Evolutionary conservation across 2,329 filamentous ascomycete species (phyloP).

Genomic region (Pseudogymnoascus verrucosus): DNA sequence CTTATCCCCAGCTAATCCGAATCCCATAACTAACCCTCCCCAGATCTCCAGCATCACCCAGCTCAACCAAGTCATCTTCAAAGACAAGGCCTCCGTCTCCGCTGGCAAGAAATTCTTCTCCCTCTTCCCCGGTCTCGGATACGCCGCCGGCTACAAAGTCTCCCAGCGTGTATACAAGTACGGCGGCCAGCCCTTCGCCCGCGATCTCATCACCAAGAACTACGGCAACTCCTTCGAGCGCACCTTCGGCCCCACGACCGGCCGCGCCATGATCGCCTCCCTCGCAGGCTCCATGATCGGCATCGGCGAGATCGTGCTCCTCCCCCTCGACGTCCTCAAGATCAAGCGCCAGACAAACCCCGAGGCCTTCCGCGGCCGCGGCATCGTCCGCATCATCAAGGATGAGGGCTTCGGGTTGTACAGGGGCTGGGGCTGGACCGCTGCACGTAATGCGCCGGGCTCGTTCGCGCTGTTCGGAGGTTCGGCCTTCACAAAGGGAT

Average conservation of each 20-base stretch:
- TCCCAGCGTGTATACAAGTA: constrained; percentile 98
- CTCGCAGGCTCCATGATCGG: constrained; percentile 92
- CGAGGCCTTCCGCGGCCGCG: constrained; percentile 91
- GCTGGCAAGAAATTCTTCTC: constrained; percentile 77
- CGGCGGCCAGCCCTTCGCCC: constrained; percentile 88
- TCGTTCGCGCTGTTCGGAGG: constrained; percentile 98
- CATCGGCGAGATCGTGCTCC: constrained; percentile 91
- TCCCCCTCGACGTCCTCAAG: constrained; percentile 94
- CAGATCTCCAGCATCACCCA: constrained; percentile 52
- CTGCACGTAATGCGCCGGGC: constrained; percentile 90
- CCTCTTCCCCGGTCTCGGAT: constrained; percentile 92
- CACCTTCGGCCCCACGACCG: constrained; percentile 91
- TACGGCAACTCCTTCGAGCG: constrained; percentile 77
- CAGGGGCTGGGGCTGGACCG: constrained; percentile 95
- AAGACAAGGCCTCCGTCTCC: constrained; percentile 69
- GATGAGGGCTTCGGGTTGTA: constrained; percentile 96
- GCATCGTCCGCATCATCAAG: constrained; percentile 77
- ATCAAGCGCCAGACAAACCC: constrained; percentile 99
- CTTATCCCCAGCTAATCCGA: constrained; percentile 9
- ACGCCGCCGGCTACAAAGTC: constrained; percentile 94
- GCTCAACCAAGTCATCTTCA: constrained; percentile 91
- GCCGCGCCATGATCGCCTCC: constrained; percentile 97
- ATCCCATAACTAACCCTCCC: constrained; percentile 17
- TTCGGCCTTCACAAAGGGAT: constrained; percentile 95
- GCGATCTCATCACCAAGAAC: constrained; percentile 77